Evolutionary conservation across 1,139 yeast species (phyloP).

Genomic region (Oligophagozyma castellii): DNA sequence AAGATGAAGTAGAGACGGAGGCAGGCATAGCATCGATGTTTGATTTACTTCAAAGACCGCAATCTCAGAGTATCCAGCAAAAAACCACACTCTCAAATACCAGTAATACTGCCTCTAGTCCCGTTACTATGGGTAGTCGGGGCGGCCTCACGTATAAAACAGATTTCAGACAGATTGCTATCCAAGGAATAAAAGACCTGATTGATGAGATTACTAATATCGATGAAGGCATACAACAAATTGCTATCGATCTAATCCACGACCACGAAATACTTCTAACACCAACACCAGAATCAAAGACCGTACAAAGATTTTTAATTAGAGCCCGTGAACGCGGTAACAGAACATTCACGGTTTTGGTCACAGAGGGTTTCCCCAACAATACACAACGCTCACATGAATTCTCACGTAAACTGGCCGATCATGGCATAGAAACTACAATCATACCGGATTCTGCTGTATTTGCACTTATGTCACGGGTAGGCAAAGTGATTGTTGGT

Average conservation of each 20-base stretch:
- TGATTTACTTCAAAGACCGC: slow-evolving; percentile 54
- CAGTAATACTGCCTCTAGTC: slow-evolving; percentile 14
- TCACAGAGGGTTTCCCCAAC: slow-evolving; percentile 88
- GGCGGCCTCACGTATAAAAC: slow-evolving; percentile 19
- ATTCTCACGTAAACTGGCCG: slow-evolving; percentile 69
- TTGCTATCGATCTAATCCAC: slow-evolving; percentile 87
- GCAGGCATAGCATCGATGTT: slow-evolving; percentile 80
- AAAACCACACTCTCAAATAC: slow-evolving; percentile 5
- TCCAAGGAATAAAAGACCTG: slow-evolving; percentile 87
- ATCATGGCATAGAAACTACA: slow-evolving; percentile 79
- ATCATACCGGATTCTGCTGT: slow-evolving; percentile 88
- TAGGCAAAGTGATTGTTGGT: slow-evolving; percentile 90
- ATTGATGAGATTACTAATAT: slow-evolving; percentile 85
- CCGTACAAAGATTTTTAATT: slow-evolving; percentile 74
- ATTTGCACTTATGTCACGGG: slow-evolving; percentile 93
- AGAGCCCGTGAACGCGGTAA: slow-evolving; percentile 64
- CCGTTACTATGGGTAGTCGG: slow-evolving; percentile 11
- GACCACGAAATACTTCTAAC: slow-evolving; percentile 85
- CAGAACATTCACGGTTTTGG: slow-evolving; percentile 82
- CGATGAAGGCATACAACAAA: slow-evolving; percentile 80
- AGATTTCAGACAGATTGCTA: slow-evolving; percentile 75
- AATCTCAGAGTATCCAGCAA: slow-evolving; percentile 8
- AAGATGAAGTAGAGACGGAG: slow-evolving; percentile 35
- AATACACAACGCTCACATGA: slow-evolving; percentile 60
- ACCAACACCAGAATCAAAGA: slow-evolving; percentile 85